Evolutionary conservation across 2,329 filamentous ascomycete genomes (phyloP).

Genomic region (Tolypocladium sp.): DNA sequence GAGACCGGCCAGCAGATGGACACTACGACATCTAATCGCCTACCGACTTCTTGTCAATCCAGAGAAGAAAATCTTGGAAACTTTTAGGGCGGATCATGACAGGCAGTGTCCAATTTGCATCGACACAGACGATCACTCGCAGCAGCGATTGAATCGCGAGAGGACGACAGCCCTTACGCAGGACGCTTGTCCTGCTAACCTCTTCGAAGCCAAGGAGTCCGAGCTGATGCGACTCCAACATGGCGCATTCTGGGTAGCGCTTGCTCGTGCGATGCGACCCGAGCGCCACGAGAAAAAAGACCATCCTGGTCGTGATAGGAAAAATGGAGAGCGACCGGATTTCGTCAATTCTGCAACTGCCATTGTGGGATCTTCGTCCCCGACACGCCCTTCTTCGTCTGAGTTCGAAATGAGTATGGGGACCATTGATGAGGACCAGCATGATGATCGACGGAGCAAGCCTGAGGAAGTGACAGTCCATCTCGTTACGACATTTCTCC

Average conservation of each 20-base stretch:
- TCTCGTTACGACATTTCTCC: background rate
- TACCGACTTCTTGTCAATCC: background rate
- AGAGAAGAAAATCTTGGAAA: background rate
- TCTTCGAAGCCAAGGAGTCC: background rate
- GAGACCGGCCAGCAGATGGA: conserved; percentile 1
- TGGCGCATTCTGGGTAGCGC: background rate
- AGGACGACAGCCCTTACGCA: background rate
- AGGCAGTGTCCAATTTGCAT: background rate
- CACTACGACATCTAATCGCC: conserved; percentile 1
- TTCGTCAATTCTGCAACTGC: no score
- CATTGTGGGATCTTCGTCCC: no score
- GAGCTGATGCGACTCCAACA: background rate
- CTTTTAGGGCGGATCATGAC: background rate
- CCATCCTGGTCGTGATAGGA: background rate
- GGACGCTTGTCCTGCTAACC: background rate
- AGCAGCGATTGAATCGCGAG: background rate
- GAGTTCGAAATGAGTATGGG: background rate
- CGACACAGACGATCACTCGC: background rate
- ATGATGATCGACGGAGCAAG: background rate
- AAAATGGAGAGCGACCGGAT: no score
- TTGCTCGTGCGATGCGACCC: background rate
- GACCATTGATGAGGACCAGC: background rate
- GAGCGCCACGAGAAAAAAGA: background rate
- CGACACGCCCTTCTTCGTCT: background rate
- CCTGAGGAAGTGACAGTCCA: background rate